Conservation (phyloP, 768 basidiomycete genomes). For the Wakefieldia striispora region DNA sequence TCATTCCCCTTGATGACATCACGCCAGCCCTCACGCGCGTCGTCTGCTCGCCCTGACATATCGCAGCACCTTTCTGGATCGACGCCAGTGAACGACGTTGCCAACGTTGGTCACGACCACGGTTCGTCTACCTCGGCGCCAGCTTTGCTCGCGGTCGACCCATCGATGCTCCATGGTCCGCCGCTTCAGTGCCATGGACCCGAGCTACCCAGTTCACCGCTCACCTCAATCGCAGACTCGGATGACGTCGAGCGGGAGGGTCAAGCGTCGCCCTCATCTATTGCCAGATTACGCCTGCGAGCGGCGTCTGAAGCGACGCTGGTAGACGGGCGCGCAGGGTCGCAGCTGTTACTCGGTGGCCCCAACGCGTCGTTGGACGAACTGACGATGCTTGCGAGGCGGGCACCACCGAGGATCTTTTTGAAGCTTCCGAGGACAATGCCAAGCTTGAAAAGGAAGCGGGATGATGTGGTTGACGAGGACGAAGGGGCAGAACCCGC, state of each 20-base stretch:
- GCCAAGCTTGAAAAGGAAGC: slow-evolving; percentile 17
- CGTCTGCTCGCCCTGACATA: background rate
- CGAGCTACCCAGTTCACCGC: background rate
- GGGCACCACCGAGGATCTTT: slow-evolving; percentile 9
- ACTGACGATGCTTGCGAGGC: slow-evolving; percentile 14
- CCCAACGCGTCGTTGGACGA: slow-evolving; percentile 19
- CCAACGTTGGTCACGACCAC: background rate
- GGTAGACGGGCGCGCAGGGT: background rate
- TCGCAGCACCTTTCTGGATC: background rate
- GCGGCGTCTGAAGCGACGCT: background rate
- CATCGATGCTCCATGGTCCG: slow-evolving; percentile 10
- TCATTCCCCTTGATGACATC: slow-evolving; percentile 3
- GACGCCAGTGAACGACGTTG: background rate
- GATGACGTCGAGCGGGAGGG: background rate
- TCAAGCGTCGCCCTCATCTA: too few relatives aligned
- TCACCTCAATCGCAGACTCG: background rate
- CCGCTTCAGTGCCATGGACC: background rate
- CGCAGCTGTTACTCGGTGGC: slow-evolving; percentile 12
- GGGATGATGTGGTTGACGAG: background rate
- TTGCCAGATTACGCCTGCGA: background rate
- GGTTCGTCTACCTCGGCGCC: background rate
- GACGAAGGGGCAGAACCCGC: background rate
- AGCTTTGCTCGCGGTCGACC: slow-evolving; percentile 1
- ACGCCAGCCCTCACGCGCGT: background rate
- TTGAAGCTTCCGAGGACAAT: slow-evolving; percentile 6